phyloP scores from a whole-genome alignment of 73 alveolate species.

The Symbiodinium natans region DNA sequence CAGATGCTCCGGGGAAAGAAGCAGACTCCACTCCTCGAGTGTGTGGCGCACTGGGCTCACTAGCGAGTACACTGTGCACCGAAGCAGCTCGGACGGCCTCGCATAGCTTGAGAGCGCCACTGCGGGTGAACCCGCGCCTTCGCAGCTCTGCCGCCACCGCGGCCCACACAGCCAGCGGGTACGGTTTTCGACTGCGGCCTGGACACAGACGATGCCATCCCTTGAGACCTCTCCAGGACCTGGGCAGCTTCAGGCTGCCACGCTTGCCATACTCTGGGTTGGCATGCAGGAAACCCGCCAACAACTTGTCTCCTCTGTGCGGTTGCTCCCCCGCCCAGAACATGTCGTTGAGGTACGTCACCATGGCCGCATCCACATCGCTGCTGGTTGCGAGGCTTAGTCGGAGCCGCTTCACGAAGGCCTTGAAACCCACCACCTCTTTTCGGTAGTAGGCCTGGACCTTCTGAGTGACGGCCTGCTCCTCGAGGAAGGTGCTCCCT shows the following conservation, averaged over 20 bases:
- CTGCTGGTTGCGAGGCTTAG: background rate
- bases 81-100: slow-evolving; percentile 31
- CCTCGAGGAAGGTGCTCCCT: background rate
- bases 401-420: background rate
- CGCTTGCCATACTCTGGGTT: background rate
- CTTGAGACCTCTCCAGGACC: background rate
- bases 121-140: background rate
- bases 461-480: background rate
- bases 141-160: slow-evolving; percentile 7
- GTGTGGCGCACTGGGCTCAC: background rate
- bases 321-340: slow-evolving; percentile 30
- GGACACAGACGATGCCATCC: slow-evolving; percentile 24
- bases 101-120: background rate
- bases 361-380: background rate
- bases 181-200: slow-evolving; percentile 2
- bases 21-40: background rate
- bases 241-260: background rate
- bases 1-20: background rate
- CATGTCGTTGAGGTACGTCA: background rate
- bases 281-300: background rate
- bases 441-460: background rate
- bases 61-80: background rate
- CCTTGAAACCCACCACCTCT: background rate
- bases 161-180: slow-evolving; percentile 43
- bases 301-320: background rate